Conservation (phyloP, 139 green algal species). For the Chlamydomonas incerta region DNA sequence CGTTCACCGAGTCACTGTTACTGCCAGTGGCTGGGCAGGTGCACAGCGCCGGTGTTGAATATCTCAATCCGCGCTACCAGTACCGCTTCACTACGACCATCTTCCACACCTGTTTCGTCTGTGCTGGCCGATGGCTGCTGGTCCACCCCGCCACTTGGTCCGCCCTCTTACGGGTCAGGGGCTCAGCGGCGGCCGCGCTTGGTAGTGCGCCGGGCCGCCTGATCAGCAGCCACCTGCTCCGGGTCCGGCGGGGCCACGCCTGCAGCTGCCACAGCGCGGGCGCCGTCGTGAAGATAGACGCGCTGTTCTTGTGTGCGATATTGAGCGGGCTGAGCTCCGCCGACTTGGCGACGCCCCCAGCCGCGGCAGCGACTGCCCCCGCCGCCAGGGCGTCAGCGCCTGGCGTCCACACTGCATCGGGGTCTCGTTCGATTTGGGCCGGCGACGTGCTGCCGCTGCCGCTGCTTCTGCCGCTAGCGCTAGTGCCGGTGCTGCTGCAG, state of each 20-base stretch:
- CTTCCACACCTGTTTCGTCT: too few relatives aligned
- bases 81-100: too few relatives aligned
- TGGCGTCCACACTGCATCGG: neutral
- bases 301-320: conserved; percentile 2
- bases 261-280: neutral
- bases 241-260: neutral
- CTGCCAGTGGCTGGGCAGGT: too few relatives aligned
- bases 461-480: neutral
- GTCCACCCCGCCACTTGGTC: too few relatives aligned
- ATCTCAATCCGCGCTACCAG: too few relatives aligned
- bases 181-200: neutral
- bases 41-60: too few relatives aligned
- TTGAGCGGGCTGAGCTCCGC: conserved; percentile 1
- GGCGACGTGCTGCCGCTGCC: neutral
- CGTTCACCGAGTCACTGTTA: too few relatives aligned
- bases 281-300: neutral
- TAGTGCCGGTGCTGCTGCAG: neutral
- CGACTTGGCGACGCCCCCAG: neutral
- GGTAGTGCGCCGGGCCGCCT: neutral
- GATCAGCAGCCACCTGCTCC: neutral
- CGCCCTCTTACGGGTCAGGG: too few relatives aligned
- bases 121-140: too few relatives aligned
- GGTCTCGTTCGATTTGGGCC: neutral
- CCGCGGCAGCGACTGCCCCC: neutral
- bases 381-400: neutral